Base-by-base conservation (phyloP, 1,284 basidiomycete species). In the Trametes sp. region DNA sequence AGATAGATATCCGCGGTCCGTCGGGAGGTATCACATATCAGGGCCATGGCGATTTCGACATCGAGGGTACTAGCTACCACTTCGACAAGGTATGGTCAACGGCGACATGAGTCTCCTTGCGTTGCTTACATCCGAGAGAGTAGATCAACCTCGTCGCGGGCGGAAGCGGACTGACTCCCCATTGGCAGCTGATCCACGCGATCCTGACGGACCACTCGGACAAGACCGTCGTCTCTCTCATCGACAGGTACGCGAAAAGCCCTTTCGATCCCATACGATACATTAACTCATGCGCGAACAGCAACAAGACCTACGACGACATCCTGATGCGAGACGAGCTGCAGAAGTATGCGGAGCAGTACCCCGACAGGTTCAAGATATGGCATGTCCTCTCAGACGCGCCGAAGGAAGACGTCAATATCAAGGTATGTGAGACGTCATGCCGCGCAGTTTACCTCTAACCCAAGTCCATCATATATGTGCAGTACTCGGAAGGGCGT, bases 101-200 rank as follows among this genome's bases (percentile, higher is more conserved):
- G n/a, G 8, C 24, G n/a, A 21, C n/a, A 10, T 21, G 10, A 11
- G 6, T 19, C 16, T 24, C 21, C 23, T 8, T 6, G 16, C 14
- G 6, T 19, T 16, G 13, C 31, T 14, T 26, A 10, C 16, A 6
- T 9, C 16, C 23, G 29, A 5, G 26, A n/a, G 46, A 6, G 7
- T 41, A 70, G 71, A 62, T 71, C 60, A 73, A 70, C 50, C 69
- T 73, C 7, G 62, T 73, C 10, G 66, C 70, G 1, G 71, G 71
- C 10, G 70, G 71, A 7, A 70, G 61, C 41, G 71, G 71, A 11
- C 45, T 71, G 5, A 73, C 71, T 2, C 70, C 71, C 6, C 69
- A 70, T 48, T 73, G 70, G 70, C 71, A 73, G 52, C 59, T 73
- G 38, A 70, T 71, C 45, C 70, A 69, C 36, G 65, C 69, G 0